phyloP scores from a whole-genome alignment of 2,329 filamentous ascomycete species.

The Monilinia laxa region DNA sequence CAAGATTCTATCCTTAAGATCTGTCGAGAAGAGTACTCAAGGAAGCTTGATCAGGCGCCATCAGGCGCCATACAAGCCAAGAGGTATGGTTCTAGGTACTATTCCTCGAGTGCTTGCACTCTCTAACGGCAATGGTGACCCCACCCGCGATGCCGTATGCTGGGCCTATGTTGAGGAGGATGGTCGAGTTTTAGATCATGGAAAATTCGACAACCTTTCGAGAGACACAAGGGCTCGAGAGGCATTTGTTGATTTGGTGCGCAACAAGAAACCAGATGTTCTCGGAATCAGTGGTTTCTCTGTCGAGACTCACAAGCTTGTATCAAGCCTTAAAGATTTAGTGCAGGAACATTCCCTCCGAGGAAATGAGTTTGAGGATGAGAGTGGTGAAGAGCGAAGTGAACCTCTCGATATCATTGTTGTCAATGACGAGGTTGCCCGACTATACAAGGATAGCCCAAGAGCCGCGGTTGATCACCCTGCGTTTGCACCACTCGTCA shows the following conservation, averaged over 20 bases:
- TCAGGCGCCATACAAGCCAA: conserved; percentile 93
- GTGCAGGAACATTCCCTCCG: conserved; percentile 75
- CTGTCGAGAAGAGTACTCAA: conserved; percentile 84
- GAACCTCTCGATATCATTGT: conserved; percentile 85
- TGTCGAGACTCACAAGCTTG: conserved; percentile 79
- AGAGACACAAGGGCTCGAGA: conserved; percentile 66
- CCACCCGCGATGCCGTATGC: conserved; percentile 72
- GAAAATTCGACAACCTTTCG: conserved; percentile 78
- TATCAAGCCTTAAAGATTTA: conserved; percentile 76
- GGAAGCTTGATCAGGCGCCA: conserved; percentile 94
- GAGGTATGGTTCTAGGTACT: conserved; percentile 86
- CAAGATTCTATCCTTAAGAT: conserved; percentile 87
- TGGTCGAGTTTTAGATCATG: conserved; percentile 82
- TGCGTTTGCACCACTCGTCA: conserved; percentile 70
- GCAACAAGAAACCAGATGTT: conserved; percentile 81
- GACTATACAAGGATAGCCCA: conserved; percentile 88
- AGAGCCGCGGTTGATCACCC: conserved; percentile 80
- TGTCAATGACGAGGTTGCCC: conserved; percentile 95
- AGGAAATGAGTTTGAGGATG: conserved; percentile 80
- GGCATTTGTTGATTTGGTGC: conserved; percentile 75
- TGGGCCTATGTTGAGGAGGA: conserved; percentile 96
- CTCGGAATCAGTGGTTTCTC: conserved; percentile 87
- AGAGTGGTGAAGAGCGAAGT: conserved; percentile 71
- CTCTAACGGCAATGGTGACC: conserved; percentile 78
- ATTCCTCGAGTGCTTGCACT: conserved; percentile 82